Evolutionary conservation across 192 early-diverging fungal genomes (phyloP).

Genomic region (Lunasporangiospora selenospora): DNA sequence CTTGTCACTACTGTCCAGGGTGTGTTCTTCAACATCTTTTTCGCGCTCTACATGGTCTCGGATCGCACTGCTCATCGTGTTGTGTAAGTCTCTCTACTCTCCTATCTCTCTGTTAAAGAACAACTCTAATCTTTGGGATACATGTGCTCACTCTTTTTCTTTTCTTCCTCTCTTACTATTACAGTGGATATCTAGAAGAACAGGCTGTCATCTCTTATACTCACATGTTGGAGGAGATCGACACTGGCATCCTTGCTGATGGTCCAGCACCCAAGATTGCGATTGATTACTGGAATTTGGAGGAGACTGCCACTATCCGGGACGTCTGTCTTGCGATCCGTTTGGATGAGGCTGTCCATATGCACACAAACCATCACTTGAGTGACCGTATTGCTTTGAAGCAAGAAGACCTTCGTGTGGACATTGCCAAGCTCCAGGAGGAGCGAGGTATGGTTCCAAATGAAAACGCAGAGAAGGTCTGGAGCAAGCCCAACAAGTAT

Average conservation of each 20-base stretch:
- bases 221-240: conserved; percentile 85
- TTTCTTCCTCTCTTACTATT: background rate
- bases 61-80: conserved; percentile 87
- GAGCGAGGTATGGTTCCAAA: conserved; percentile 40
- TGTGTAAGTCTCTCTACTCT: conserved; percentile 41
- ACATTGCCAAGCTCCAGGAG: conserved; percentile 43
- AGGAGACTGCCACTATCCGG: conserved; percentile 72
- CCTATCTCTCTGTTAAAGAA: background rate
- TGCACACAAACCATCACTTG: conserved; percentile 92
- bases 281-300: conserved; percentile 84
- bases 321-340: conserved; percentile 90
- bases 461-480: conserved; percentile 31
- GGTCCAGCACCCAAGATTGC: conserved; percentile 85
- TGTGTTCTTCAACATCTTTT: conserved; percentile 91
- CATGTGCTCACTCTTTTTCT: background rate
- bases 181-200: conserved; percentile 90
- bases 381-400: conserved; percentile 66
- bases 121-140: background rate
- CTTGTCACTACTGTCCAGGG: conserved; percentile 83
- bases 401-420: conserved; percentile 37
- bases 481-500: conserved; percentile 41
- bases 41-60: conserved; percentile 81
- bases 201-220: conserved; percentile 93
- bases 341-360: conserved; percentile 88
- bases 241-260: conserved; percentile 73